phyloP scores from a whole-genome alignment of 2,329 filamentous ascomycete species.

The Atkinsonella hypoxylon region DNA sequence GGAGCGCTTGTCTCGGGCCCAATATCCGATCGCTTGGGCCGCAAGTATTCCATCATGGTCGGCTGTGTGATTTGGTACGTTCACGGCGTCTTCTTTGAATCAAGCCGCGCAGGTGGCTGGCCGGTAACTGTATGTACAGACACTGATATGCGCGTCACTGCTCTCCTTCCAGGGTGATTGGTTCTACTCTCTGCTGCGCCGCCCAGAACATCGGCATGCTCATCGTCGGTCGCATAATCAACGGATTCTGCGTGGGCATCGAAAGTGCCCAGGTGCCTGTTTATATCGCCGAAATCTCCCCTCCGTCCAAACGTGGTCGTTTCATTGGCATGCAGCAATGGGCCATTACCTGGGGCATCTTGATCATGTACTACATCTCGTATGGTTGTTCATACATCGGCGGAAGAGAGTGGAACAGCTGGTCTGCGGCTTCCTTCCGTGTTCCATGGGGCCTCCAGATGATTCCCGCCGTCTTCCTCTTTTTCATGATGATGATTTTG shows the following conservation, averaged over 20 bases:
- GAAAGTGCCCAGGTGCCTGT: slow-evolving; percentile 55
- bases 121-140: too few relatives aligned
- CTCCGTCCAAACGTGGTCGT: slow-evolving; percentile 42
- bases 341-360: slow-evolving; percentile 55
- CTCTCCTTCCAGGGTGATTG: slow-evolving; percentile 28
- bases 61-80: slow-evolving; percentile 39
- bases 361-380: slow-evolving; percentile 60
- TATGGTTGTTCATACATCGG: slow-evolving; percentile 52
- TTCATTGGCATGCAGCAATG: slow-evolving; percentile 65
- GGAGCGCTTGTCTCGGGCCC: slow-evolving; percentile 36
- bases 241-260: slow-evolving; percentile 56
- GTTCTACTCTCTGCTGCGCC: slow-evolving; percentile 33
- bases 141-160: neutral
- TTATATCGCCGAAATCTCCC: slow-evolving; percentile 54
- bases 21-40: slow-evolving; percentile 36
- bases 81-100: neutral
- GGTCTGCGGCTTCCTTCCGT: slow-evolving; percentile 45
- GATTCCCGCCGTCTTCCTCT: slow-evolving; percentile 47
- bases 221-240: slow-evolving; percentile 47
- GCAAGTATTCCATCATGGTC: slow-evolving; percentile 38
- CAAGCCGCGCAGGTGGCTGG: too few relatives aligned
- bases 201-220: slow-evolving; percentile 37
- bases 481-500: slow-evolving; percentile 45
- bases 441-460: slow-evolving; percentile 56
- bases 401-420: slow-evolving; percentile 14